Evolutionary conservation across 306 rosid species (phyloP), one percentile per base, ranked within the genome.

Genomic region (Gastrolobium villosum): DNA sequence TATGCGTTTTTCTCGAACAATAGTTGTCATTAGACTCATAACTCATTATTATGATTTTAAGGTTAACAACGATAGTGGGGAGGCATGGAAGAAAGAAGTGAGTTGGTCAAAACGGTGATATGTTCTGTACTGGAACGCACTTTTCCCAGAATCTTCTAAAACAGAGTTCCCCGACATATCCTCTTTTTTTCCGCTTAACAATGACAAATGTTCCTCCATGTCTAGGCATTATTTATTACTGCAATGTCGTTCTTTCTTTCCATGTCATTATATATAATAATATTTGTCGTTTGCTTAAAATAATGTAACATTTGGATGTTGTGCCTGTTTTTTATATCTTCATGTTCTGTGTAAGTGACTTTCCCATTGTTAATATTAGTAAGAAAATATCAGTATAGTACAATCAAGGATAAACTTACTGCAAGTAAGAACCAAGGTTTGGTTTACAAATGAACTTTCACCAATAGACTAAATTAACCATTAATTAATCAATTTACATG

Each of bases 111-210:
- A 56, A 10, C 15, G 10, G 50, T 26, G 61, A 34, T 34, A 35
- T 57, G 26, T 48, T 62, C 79, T 52, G 13, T 61, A 35, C 40
- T 45, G 72, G 65, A 52, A 31, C 43, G 14, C 56, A 43, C 46
- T 41, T 54, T 77, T 43, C 30, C 30, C 2, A 10, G 81, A 68
- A 68, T 56, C 62, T 65, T 66, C 81, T 34, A 26, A 45, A 66
- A 11, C 67, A 53, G 26, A 55, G 81, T 39, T 67, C 4, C 30
- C 69, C 75, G 81, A 77, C 81, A 77, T 14, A 14, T 41, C 48
- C 48, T 32, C 75, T 53, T 36, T 66, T 66, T 77, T 43, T 67
- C 81, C 81, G 50, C 75, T 32, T 30, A 54, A 67, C 75, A 44
- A 65, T 55, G 59, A 41, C 10, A 55, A 67, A 32, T 45, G 59